These are phyloP conservation scores for Lasiodiplodia sp. DNA, from an alignment of 2,329 filamentous ascomycete genomes.

Conservation along the genomic window DNA sequence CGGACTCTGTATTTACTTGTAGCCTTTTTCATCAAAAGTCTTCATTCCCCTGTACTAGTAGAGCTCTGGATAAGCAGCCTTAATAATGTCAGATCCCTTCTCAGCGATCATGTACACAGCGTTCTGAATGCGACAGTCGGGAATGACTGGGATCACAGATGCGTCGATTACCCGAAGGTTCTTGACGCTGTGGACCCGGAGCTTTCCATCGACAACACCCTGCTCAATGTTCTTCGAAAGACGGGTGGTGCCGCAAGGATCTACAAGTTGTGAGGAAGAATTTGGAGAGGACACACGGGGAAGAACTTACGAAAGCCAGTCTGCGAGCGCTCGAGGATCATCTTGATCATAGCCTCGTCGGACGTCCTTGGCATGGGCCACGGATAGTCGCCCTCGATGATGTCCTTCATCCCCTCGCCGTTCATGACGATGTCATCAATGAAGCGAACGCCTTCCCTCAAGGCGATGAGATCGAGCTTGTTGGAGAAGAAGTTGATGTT, in stretches of 20 bases:
- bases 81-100: conserved; percentile 60
- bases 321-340: conserved; percentile 63
- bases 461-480: conserved; percentile 59
- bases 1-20: no score
- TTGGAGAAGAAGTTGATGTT: conserved; percentile 52
- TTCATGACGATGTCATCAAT: conserved; percentile 65
- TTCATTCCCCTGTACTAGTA: conserved; percentile 8
- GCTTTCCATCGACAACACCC: conserved; percentile 58
- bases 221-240: conserved; percentile 60
- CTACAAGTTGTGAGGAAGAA: conserved; percentile 33
- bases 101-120: conserved; percentile 68
- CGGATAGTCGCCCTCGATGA: conserved; percentile 63
- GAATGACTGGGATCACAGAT: conserved; percentile 60
- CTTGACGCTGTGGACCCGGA: conserved; percentile 42
- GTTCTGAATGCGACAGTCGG: conserved; percentile 57
- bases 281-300: not conserved
- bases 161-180: conserved; percentile 64
- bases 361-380: conserved; percentile 65
- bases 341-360: conserved; percentile 64
- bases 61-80: conserved; percentile 48
- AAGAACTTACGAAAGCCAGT: conserved; percentile 46
- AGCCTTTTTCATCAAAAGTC: no score
- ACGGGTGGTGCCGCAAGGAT: conserved; percentile 64
- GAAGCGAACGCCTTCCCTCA: conserved; percentile 65
- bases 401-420: conserved; percentile 64